Conservation (phyloP, 805 yeast genomes). For the Candida saitoana region DNA sequence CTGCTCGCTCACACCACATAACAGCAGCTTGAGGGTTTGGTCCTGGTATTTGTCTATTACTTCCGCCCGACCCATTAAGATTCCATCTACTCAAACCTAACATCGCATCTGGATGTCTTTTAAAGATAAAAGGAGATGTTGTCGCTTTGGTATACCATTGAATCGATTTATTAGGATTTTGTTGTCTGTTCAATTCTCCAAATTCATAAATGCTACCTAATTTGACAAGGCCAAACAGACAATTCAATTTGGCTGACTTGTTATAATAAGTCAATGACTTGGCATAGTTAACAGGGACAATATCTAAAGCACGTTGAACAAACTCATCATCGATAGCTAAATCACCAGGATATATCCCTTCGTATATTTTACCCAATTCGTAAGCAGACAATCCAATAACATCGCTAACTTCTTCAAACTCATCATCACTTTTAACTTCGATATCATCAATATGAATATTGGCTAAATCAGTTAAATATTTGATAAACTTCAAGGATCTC, state of each 20-base stretch:
- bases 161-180: conserved; percentile 38
- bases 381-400: conserved; percentile 38
- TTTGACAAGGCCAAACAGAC: conserved; percentile 38
- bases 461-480: conserved; percentile 34
- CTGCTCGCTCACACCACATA: conserved; percentile 42
- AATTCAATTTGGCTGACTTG: conserved; percentile 37
- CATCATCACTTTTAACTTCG: conserved; percentile 35
- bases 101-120: conserved; percentile 44
- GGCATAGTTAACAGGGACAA: conserved; percentile 41
- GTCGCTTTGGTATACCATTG: conserved; percentile 44
- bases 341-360: conserved; percentile 44
- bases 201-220: conserved; percentile 40
- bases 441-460: conserved; percentile 30
- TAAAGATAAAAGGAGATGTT: conserved; percentile 34
- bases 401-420: conserved; percentile 35
- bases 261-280: conserved; percentile 40
- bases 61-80: conserved; percentile 30
- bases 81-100: conserved; percentile 42
- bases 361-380: conserved; percentile 41
- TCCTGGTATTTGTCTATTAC: conserved; percentile 31
- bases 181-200: conserved; percentile 39
- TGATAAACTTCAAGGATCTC: conserved; percentile 32
- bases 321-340: conserved; percentile 34
- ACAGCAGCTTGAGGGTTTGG: conserved; percentile 35
- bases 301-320: conserved; percentile 27